Conservation (phyloP, 371 early-diverging fungal genomes). For the Actinomortierella wolfii region DNA sequence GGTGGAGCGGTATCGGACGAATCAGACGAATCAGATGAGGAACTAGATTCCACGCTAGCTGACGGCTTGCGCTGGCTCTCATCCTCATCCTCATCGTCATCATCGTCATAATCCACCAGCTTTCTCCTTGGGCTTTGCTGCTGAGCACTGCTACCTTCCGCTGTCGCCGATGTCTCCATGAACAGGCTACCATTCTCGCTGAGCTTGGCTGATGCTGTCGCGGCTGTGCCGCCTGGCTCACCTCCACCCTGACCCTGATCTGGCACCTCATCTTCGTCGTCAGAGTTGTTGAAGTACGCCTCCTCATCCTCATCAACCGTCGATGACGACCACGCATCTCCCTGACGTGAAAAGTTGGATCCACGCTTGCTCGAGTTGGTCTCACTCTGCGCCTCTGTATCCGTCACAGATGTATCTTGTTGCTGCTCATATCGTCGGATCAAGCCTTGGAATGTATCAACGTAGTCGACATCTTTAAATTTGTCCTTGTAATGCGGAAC, state of each 20-base stretch:
- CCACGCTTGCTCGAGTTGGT: conserved; percentile 19
- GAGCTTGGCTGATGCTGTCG: too few species aligned
- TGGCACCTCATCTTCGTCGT: conserved; percentile 60
- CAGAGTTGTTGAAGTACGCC: conserved; percentile 80
- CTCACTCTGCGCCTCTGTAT: conserved; percentile 23
- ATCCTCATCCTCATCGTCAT: conserved; percentile 31
- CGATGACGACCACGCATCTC: conserved; percentile 63
- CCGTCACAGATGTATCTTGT: conserved; percentile 47
- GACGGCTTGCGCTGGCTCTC: conserved; percentile 8
- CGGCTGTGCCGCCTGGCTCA: too few species aligned
- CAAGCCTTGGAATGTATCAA: conserved; percentile 61
- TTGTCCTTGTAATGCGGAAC: conserved; percentile 64
- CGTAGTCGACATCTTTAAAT: conserved; percentile 66
- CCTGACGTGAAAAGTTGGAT: background rate
- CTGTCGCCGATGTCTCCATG: too few species aligned
- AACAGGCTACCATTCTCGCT: too few species aligned
- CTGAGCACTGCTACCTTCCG: too few species aligned
- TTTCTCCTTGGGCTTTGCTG: conserved; percentile 15
- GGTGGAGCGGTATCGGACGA: conserved; percentile 9
- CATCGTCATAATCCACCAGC: conserved; percentile 39
- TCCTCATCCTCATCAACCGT: conserved; percentile 81
- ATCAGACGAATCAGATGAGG: conserved; percentile 5
- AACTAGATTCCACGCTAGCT: background rate
- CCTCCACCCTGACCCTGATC: conserved; percentile 28
- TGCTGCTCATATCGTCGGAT: conserved; percentile 67